Evolutionary conservation across 768 basidiomycete genomes (phyloP).

Genomic region (Suillus fuscotomentosus): DNA sequence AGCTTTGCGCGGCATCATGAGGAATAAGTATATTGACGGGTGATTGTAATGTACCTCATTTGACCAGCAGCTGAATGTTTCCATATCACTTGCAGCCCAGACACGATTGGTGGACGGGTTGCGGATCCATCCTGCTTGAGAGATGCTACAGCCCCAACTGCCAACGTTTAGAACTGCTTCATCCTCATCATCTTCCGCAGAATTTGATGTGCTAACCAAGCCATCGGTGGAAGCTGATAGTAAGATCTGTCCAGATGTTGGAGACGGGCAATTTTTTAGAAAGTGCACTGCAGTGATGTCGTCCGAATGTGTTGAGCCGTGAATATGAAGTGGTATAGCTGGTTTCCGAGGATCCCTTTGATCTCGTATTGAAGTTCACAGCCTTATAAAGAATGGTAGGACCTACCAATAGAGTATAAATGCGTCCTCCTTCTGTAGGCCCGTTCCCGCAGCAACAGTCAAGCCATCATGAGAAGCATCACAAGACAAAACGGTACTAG

Average conservation of each 20-base stretch:
- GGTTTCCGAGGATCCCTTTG: conserved; percentile 85
- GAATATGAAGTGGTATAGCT: conserved; percentile 63
- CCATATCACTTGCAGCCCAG: conserved; percentile 95
- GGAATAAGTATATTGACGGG: not conserved
- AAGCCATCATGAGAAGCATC: conserved; percentile 70
- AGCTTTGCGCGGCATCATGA: conserved; percentile 47
- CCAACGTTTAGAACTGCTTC: conserved; percentile 79
- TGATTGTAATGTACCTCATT: conserved; percentile 47
- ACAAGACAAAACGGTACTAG: conserved; percentile 55
- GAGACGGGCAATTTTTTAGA: conserved; percentile 25
- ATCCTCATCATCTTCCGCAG: conserved; percentile 81
- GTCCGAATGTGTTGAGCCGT: conserved; percentile 88
- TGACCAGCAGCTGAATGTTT: conserved; percentile 87
- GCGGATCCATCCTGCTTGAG: conserved; percentile 70
- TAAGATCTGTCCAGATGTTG: conserved; percentile 42
- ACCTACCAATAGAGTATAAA: conserved; percentile 80
- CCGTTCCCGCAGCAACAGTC: conserved; percentile 81
- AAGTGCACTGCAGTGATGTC: conserved; percentile 83
- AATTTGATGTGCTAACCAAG: conserved; percentile 67
- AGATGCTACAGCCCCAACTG: conserved; percentile 84
- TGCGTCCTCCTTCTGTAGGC: conserved; percentile 78
- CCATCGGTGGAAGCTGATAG: conserved; percentile 89
- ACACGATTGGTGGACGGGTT: conserved; percentile 38
- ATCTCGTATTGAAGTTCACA: not conserved
- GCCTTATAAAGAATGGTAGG: not conserved